Base-by-base conservation (phyloP, 2,329 filamentous ascomycete species). In the Aurifilum marmelostoma region DNA sequence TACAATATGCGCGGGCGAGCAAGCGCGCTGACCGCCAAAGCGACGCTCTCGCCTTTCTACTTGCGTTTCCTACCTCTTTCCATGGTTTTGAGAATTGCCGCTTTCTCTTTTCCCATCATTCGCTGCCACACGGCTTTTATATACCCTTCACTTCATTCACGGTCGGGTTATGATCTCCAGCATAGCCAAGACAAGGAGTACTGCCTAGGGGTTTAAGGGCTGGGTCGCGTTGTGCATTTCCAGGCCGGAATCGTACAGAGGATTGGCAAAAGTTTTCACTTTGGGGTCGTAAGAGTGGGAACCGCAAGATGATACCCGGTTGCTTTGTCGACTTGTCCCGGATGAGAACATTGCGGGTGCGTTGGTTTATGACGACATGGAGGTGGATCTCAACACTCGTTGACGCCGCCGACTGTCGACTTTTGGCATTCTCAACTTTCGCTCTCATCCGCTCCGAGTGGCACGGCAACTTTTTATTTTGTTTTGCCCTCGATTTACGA, bases 91-190 rank as follows among this genome's bases (percentile, higher is more conserved):
- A 47, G 60, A 50, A 69, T 73, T 37, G n/a, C 73, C 72, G 67
- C 61, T 68, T 61, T 71, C 72, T 72, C 72, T 74, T 72, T 76
- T 74, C 69, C 71, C 69, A 73, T 29, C 74, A 68, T 71, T 74
- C 74, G 71, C 71, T 75, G 70, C 66, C 63, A 69, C 60, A 69
- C 63, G 54, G 43, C 43, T 60, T 47, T 54, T 64, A 37, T 60
- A 59, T 50, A 8, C 24, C 37, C 59, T 62, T 47, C 27, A 63
- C 59, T 60, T 39, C 34, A 58, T 59, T 63, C 65, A 24, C 27
- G 29, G 64, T 39, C 61, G 34, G 58, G 54, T 61, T 50, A 59
- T 54, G 58, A 59, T 52, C 59, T 60, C 61, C 54, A 47, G 63
- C 63, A 70, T 70, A 66, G 66, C 69, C 66, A 59, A 66, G 37